These are phyloP conservation scores for Urochloa ruziziensis DNA, from an alignment of 176 grass and related monocot species.

Conservation along the genomic window DNA sequence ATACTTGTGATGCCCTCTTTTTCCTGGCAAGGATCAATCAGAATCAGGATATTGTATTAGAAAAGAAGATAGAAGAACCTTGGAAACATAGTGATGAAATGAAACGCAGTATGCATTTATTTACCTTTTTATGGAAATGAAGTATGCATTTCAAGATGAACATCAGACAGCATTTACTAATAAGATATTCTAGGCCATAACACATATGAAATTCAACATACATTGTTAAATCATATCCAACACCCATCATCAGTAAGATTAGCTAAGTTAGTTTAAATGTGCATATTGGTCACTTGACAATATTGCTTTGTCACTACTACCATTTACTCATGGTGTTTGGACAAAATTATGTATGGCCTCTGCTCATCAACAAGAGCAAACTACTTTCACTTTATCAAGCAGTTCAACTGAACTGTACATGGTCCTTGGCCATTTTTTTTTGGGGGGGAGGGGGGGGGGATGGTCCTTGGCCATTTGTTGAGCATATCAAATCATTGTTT, in stretches of 20 bases:
- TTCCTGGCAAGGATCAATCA: constrained; percentile 55
- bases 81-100: not conserved
- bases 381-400: too few species aligned
- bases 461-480: not conserved
- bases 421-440: too few species aligned
- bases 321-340: not conserved
- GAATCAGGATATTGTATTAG: not conserved
- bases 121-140: too few species aligned
- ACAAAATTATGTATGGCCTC: not conserved
- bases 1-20: constrained; percentile 94
- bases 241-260: not conserved
- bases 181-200: not conserved
- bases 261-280: not conserved
- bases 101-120: not conserved
- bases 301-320: not conserved
- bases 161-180: not conserved
- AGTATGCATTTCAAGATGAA: not conserved
- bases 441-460: too few species aligned
- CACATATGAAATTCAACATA: not conserved
- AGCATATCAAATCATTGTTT: not conserved
- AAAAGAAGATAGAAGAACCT: constrained; percentile 24
- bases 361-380: not conserved
- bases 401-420: too few species aligned
- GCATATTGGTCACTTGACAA: not conserved
- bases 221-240: not conserved